Conservation (phyloP, 495 filamentous ascomycete genomes). For the Aspergillus cristatus region DNA sequence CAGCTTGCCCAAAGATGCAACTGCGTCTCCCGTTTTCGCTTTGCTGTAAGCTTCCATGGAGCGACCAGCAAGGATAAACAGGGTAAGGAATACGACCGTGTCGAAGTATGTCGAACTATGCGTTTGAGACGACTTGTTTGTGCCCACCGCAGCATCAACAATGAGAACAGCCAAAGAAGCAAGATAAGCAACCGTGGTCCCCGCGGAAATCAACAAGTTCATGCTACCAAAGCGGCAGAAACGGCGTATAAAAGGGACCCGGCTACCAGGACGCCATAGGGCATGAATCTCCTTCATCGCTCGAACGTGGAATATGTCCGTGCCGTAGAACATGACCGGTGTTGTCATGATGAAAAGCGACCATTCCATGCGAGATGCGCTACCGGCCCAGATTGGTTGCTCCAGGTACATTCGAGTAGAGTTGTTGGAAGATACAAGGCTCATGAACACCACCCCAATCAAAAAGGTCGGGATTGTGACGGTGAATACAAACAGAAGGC, state of each 20-base stretch:
- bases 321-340: constrained; percentile 81
- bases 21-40: constrained; percentile 81
- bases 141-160: constrained; percentile 47
- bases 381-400: constrained; percentile 58
- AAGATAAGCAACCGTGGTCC: constrained; percentile 83
- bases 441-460: constrained; percentile 90
- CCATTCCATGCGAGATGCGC: constrained; percentile 71
- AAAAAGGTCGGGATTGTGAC: constrained; percentile 79
- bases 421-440: constrained; percentile 54
- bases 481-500: constrained; percentile 61
- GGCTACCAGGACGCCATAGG: constrained; percentile 74
- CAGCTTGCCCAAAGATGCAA: constrained; percentile 67
- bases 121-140: constrained; percentile 14
- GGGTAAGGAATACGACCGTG: constrained; percentile 84
- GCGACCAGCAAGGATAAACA: constrained; percentile 78
- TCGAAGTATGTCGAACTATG: constrained; percentile 77
- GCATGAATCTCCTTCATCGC: constrained; percentile 70
- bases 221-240: constrained; percentile 95
- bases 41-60: constrained; percentile 90
- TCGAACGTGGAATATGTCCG: constrained; percentile 75
- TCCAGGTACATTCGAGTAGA: constrained; percentile 53
- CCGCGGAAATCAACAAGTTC: constrained; percentile 86
- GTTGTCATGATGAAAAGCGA: constrained; percentile 79
- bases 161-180: constrained; percentile 73
- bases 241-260: constrained; percentile 60